These are phyloP conservation scores for Neurospora sp. DNA, from an alignment of 495 filamentous ascomycete species.

Conservation along the genomic window DNA sequence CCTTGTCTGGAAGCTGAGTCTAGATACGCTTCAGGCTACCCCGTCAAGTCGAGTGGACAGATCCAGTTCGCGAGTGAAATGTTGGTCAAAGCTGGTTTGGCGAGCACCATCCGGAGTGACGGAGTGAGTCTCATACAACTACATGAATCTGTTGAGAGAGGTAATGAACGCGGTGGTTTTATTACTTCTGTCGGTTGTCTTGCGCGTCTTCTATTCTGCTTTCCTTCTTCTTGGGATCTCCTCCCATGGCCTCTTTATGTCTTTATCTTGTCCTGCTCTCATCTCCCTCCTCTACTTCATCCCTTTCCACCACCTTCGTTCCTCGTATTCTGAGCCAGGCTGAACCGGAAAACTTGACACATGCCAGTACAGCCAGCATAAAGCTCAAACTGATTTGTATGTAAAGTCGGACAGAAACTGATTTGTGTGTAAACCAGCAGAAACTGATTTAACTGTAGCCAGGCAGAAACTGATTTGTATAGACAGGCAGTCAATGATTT, in stretches of 20 bases:
- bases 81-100: too few species aligned
- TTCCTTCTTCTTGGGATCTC: not conserved
- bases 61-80: fast-evolving
- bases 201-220: not conserved
- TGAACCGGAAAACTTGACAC: not conserved
- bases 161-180: not conserved
- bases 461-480: not conserved
- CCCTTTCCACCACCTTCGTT: fast-evolving
- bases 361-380: not conserved
- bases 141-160: not conserved
- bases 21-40: too few species aligned
- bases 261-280: not conserved
- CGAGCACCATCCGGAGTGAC: too few species aligned
- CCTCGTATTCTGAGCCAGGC: not conserved
- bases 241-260: not conserved
- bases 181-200: not conserved
- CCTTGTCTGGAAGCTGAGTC: fast-evolving
- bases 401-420: too few species aligned
- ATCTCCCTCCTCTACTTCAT: not conserved
- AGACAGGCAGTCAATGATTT: too few species aligned
- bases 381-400: not conserved
- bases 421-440: too few species aligned
- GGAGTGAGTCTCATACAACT: too few species aligned
- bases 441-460: not conserved
- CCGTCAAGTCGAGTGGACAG: too few species aligned